Percentiles rank a stretch among this genome's conserved stretches.
Conservation (phyloP, 805 yeast genomes). For the Candida pseudoglaebosa region DNA sequence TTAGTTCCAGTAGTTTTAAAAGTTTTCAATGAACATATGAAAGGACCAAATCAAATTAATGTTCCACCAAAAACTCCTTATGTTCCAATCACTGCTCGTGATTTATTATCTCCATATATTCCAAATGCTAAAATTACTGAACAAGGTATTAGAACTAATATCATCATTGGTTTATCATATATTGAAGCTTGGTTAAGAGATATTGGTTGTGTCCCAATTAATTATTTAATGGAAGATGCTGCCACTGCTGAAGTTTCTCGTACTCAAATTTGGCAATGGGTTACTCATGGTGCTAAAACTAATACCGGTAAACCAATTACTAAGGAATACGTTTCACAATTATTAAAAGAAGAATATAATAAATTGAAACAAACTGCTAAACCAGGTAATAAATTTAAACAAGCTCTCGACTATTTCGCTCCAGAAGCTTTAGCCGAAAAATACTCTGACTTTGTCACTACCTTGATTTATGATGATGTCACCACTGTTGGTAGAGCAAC, state of each 20-base stretch:
- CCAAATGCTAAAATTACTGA: constrained; percentile 61
- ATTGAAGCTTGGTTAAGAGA: constrained; percentile 87
- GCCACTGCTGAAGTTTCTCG: constrained; percentile 87
- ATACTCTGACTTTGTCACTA: constrained; percentile 74
- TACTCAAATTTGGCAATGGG: constrained; percentile 82
- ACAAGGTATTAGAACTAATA: constrained; percentile 66
- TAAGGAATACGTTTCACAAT: constrained; percentile 51
- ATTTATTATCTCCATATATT: constrained; percentile 61
- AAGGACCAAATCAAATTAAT: constrained; percentile 76
- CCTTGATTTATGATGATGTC: constrained; percentile 69
- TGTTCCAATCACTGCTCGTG: constrained; percentile 54
- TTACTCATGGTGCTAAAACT: constrained; percentile 59
- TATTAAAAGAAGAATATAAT: constrained; percentile 60
- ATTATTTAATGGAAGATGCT: constrained; percentile 84
- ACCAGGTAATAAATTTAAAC: constrained; percentile 59
- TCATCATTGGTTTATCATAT: constrained; percentile 72
- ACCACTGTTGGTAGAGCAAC: constrained; percentile 48
- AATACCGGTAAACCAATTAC: constrained; percentile 59
- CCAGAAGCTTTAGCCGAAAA: constrained; percentile 71
- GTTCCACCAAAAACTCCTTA: constrained; percentile 45
- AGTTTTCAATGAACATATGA: constrained; percentile 73
- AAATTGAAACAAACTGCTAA: constrained; percentile 47
- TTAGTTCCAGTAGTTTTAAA: constrained; percentile 67
- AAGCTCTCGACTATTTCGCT: constrained; percentile 67
- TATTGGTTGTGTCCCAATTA: constrained; percentile 81